Evolutionary conservation across 306 rosid genomes (phyloP), one percentile per base, ranked within the genome.

Genomic region (Malus asiatica): DNA sequence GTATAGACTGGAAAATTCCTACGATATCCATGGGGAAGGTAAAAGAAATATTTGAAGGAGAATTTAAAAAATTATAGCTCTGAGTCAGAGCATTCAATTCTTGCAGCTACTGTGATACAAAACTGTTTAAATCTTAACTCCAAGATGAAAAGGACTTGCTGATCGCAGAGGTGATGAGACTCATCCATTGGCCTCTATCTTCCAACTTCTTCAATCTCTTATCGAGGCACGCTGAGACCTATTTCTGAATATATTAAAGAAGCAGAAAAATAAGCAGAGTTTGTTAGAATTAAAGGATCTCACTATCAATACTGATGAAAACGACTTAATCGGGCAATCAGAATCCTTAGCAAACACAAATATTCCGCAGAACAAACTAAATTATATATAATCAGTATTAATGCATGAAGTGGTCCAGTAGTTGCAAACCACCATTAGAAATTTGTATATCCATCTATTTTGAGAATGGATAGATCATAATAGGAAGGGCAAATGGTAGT

Each of bases 171-270:
- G 71, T 42, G 74, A 64, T 55, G 79, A 44, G 80, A 66, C 78
- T 35, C 64, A 77, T 84, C 83, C 77, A 70, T 60, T 80, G 67
- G 75, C 76, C 70, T 65, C 78, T 46, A 71, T 74, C 88, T 77
- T 74, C 83, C 75, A 58, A 75, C 70, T 73, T 72, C 77, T 73
- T 72, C 80, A 55, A 61, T 81, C 75, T 70, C 72, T 14, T 84
- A 90, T 89, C 96, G 94, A 1, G 93, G 94, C 76, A 89, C 87
- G 46, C 93, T 80, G 69, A 88, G 96, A 70, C 93, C 96, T 73
- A 91, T 78, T 78, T 91, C 98, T 93, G 91, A 79, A 80, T 61
- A 77, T 70, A 74, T 69, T 32, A 25, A 73, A 58, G 70, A 74
- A 22, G 20, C 44, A 32, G 27, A 63, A 32, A 62, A 73, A 5